Percentiles rank a stretch among this genome's conserved stretches.
Evolutionary conservation across 768 basidiomycete species (phyloP).

Genomic region (Russula ochroleuca): DNA sequence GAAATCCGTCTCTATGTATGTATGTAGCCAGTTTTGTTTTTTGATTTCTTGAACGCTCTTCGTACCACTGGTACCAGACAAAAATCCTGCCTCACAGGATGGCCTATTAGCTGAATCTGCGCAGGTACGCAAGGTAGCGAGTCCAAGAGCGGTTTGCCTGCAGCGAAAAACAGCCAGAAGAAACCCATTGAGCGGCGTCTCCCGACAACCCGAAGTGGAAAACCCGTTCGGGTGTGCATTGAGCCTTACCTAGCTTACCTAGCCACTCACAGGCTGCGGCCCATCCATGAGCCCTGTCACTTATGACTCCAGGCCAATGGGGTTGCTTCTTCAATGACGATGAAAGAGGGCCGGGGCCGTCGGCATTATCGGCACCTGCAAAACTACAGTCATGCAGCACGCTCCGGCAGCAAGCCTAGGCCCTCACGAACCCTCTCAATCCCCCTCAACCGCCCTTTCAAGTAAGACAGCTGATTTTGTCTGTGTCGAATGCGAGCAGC

Average conservation of each 20-base stretch:
- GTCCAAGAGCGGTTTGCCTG: neutral
- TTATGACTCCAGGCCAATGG: neutral
- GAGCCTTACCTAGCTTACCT: neutral
- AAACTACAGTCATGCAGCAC: neutral
- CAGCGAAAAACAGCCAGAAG: constrained; percentile 12
- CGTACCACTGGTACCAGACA: neutral
- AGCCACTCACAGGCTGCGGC: neutral
- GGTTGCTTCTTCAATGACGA: constrained; percentile 1
- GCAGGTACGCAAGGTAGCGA: neutral
- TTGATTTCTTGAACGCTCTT: neutral
- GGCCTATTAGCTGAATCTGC: neutral
- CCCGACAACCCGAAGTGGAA: constrained; percentile 11
- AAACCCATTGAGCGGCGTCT: constrained; percentile 10
- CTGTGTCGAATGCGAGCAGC: too few species aligned
- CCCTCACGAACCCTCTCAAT: neutral
- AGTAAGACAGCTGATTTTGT: too few species aligned
- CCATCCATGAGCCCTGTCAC: neutral
- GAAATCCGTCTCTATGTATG: constrained; percentile 16
- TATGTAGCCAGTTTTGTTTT: constrained; percentile 15
- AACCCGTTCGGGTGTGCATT: constrained; percentile 14
- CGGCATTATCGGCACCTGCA: constrained; percentile 1
- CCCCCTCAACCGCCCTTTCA: neutral
- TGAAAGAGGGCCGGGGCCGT: neutral
- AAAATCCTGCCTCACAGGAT: neutral
- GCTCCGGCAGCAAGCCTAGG: neutral